Conservation (phyloP, 768 basidiomycete genomes). For the Boletales sp. region DNA sequence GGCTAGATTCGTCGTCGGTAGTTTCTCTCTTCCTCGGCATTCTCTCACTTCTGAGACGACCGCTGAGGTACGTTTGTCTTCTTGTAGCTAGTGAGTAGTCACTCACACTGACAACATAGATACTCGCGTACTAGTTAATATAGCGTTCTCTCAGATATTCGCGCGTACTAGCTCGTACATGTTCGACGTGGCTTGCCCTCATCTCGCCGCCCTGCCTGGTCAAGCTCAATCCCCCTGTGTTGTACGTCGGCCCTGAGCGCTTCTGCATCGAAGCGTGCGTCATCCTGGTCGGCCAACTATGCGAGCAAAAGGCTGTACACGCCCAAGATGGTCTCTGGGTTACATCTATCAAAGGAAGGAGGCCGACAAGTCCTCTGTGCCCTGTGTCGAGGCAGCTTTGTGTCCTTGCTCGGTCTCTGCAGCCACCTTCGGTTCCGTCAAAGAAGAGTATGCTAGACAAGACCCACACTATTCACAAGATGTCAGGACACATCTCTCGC, state of each 20-base stretch:
- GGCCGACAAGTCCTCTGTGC: constrained; percentile 35
- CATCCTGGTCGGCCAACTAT: constrained; percentile 56
- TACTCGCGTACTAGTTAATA: too few species aligned
- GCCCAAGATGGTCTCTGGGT: constrained; percentile 55
- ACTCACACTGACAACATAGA: too few species aligned
- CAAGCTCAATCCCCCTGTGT: constrained; percentile 77
- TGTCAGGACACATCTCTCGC: too few species aligned
- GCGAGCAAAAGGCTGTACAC: constrained; percentile 63
- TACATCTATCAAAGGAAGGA: constrained; percentile 47
- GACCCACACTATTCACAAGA: too few species aligned
- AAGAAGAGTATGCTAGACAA: too few species aligned
- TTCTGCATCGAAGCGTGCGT: constrained; percentile 60
- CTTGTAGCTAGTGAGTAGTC: too few species aligned
- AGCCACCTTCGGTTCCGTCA: constrained; percentile 55
- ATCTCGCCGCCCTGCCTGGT: constrained; percentile 75
- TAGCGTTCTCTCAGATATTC: too few species aligned
- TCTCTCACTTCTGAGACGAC: too few species aligned
- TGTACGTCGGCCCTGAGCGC: constrained; percentile 63
- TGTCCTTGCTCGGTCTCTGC: constrained; percentile 28
- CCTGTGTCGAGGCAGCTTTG: constrained; percentile 31
- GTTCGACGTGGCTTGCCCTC: constrained; percentile 55
- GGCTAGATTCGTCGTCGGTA: too few species aligned
- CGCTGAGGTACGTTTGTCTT: too few species aligned
- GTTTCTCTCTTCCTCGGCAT: too few species aligned
- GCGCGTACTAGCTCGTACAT: too few species aligned